Base-by-base conservation (phyloP, 2,329 filamentous ascomycete species). In the Aphanoascus verrucosus region DNA sequence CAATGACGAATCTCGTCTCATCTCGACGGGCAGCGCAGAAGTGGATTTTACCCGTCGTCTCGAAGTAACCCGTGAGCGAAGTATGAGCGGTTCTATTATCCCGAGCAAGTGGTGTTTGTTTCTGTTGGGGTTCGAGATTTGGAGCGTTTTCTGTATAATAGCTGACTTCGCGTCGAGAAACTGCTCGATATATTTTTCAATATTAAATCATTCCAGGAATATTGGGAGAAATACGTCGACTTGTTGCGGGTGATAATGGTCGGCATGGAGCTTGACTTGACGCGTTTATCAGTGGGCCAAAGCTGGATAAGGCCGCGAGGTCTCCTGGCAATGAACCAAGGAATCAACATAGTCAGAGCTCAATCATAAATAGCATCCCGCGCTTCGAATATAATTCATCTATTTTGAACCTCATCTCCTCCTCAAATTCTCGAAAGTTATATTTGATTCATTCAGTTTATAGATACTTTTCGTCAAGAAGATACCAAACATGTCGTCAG, bases 401-500 rank as follows among this genome's bases (percentile, higher is more conserved):
- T 4, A 7, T 28, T 23, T 5, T n/a, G 17, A 6, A n/a, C 44
- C 12, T 28, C 14, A 19, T 42, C 34, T 31, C 20, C 4, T 45
- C 32, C 11, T 5, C 32, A 17, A 19, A 35, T 19, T 14, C 5
- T 43, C 19, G 5, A 41, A 4, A 41, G 7, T 6, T n/a, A 41
- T 41, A 6, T 5, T 15, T 17, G 19, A 6, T n/a, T 19, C 32
- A 19, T 46, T 46, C 8, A 35, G 11, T 44, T 15, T 2, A 34
- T 41, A 49, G n/a, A n/a, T 28, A 46, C n/a, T 23, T n/a, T n/a
- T n/a, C n/a, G 15, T 17, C 15, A 28, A 28, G 7, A 28, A 28
- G 15, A 9, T 38, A 14, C 20, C n/a, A 41, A 7, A 32, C 14
- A 67, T 81, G 77, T 74, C 75, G 40, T 64, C 73, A 40, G 79